A percentile compares a stretch with the other conserved stretches of the same genome.
Evolutionary conservation across 495 filamentous ascomycete species (phyloP).

Genomic region (Penicillium salamii): DNA sequence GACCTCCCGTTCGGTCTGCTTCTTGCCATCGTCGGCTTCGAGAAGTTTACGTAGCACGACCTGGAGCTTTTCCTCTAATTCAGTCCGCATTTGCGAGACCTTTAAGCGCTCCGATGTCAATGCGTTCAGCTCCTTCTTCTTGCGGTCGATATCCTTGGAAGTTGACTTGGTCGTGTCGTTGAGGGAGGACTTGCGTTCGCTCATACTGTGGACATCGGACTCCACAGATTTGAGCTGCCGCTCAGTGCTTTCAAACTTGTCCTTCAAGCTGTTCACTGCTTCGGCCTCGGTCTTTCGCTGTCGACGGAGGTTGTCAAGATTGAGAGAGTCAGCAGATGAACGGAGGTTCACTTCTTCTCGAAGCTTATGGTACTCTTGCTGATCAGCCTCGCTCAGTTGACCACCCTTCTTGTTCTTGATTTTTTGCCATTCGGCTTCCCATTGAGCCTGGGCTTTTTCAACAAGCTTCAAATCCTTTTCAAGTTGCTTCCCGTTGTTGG

Average conservation of each 20-base stretch:
- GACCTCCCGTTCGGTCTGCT: conserved; percentile 78
- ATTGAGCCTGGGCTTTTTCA: conserved; percentile 84
- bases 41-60: conserved; percentile 74
- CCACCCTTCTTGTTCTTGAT: conserved; percentile 79
- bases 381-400: conserved; percentile 79
- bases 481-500: conserved; percentile 60
- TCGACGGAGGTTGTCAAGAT: conserved; percentile 77
- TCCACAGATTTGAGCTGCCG: conserved; percentile 71
- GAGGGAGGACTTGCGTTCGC: conserved; percentile 60
- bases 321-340: conserved; percentile 75
- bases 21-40: conserved; percentile 77
- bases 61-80: conserved; percentile 86
- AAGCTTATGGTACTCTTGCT: conserved; percentile 85
- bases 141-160: conserved; percentile 73
- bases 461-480: conserved; percentile 79
- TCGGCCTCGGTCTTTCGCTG: conserved; percentile 87
- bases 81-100: conserved; percentile 73
- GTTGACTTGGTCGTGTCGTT: conserved; percentile 62
- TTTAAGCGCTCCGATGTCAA: conserved; percentile 81
- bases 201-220: conserved; percentile 65
- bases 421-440: conserved; percentile 83
- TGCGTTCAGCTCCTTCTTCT: conserved; percentile 86
- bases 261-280: conserved; percentile 78
- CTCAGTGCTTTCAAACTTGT: conserved; percentile 77
- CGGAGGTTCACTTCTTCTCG: conserved; percentile 83